Evolutionary conservation across 176 grass and related monocot genomes (phyloP).

Genomic region (Chrysopogon serrulatus): DNA sequence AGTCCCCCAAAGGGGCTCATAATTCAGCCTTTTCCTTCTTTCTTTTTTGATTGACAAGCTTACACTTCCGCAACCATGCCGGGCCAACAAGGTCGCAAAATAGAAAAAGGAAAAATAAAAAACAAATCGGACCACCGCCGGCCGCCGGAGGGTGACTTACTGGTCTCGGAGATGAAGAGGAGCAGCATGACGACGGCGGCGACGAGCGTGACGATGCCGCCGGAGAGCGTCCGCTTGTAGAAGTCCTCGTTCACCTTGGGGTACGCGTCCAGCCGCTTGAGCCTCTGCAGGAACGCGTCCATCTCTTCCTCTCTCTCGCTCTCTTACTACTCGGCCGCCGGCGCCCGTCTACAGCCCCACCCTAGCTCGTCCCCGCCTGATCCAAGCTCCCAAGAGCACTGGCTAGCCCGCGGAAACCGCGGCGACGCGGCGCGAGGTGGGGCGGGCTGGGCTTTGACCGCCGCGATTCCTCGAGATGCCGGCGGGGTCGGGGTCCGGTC

Average conservation of each 20-base stretch:
- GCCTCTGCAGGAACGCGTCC: constrained; percentile 62
- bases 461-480: constrained; percentile 16
- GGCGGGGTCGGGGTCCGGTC: constrained; percentile 21
- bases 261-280: constrained; percentile 90
- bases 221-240: constrained; percentile 90
- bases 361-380: constrained; percentile 2
- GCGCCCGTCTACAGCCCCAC: too few species aligned
- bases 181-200: constrained; percentile 79
- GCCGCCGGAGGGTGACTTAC: constrained; percentile 27
- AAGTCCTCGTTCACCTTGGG: constrained; percentile 99
- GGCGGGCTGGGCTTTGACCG: constrained; percentile 14
- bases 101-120: neutral
- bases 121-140: neutral
- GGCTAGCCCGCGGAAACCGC: neutral
- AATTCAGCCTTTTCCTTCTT: neutral
- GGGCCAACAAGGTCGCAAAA: neutral
- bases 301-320: too few species aligned
- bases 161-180: constrained; percentile 90
- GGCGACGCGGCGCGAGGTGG: neutral
- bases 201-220: constrained; percentile 85
- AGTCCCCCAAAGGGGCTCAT: neutral
- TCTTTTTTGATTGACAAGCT: neutral
- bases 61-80: neutral
- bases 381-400: constrained; percentile 7
- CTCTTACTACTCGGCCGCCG: neutral